phyloP scores from a whole-genome alignment of 129 eudicot species.

The Saposhnikovia divaricata region DNA sequence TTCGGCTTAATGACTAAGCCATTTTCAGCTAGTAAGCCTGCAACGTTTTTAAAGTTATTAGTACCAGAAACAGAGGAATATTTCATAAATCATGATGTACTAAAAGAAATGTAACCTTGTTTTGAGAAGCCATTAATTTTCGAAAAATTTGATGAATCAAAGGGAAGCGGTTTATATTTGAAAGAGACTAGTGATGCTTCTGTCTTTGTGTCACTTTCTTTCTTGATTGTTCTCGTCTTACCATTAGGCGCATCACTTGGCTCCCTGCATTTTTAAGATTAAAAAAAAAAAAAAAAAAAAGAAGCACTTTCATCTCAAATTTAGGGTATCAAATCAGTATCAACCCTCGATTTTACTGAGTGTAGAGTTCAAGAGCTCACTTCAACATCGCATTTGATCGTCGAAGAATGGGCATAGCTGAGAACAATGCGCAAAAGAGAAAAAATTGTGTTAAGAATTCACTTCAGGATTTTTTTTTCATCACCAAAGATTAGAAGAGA shows the following conservation, averaged over 20 bases:
- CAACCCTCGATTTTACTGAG: background rate
- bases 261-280: conserved; percentile 16
- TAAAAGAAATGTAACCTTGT: conserved; percentile 27
- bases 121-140: conserved; percentile 11
- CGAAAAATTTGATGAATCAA: conserved; percentile 5
- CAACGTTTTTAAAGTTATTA: background rate
- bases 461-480: too few relatives aligned
- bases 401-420: conserved; percentile 28
- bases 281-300: background rate
- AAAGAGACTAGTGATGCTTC: conserved; percentile 43
- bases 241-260: background rate
- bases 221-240: conserved; percentile 2
- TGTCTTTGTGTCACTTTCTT: conserved; percentile 40
- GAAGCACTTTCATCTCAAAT: background rate
- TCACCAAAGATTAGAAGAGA: background rate
- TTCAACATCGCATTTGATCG: conserved; percentile 20
- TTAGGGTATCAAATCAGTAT: background rate
- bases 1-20: conserved; percentile 31
- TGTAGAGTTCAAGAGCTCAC: conserved; percentile 8
- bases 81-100: background rate
- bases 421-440: background rate
- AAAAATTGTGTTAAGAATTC: background rate
- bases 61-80: background rate
- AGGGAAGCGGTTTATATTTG: conserved; percentile 30
- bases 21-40: conserved; percentile 50